A percentile compares a stretch with the other conserved stretches of the same genome.
Evolutionary conservation across 345 rosid genomes (phyloP).

Genomic region (Hypericum perforatum): DNA sequence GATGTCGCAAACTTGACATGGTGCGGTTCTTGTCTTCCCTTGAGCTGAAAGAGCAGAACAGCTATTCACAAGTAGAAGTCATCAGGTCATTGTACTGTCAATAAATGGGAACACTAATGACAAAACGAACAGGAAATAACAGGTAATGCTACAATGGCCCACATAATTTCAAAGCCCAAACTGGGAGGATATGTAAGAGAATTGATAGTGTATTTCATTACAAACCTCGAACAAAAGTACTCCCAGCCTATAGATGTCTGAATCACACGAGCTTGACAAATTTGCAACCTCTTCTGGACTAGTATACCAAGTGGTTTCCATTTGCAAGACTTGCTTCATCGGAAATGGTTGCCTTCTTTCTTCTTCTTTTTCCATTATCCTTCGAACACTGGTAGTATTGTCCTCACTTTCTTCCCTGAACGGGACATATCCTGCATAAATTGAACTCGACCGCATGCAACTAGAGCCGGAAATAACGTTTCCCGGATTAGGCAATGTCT

Average conservation of each 20-base stretch:
- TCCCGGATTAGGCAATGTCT: slow-evolving; percentile 17
- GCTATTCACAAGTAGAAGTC: slow-evolving; percentile 29
- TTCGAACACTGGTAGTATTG: slow-evolving; percentile 27
- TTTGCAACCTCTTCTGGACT: slow-evolving; percentile 77
- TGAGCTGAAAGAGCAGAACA: slow-evolving; percentile 56
- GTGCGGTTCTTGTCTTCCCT: slow-evolving; percentile 71
- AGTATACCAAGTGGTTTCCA: slow-evolving; percentile 81
- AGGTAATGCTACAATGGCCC: background rate
- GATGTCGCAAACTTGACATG: slow-evolving; percentile 89
- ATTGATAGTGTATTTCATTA: slow-evolving; percentile 3
- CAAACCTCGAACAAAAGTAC: slow-evolving; percentile 89
- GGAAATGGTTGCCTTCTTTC: slow-evolving; percentile 61
- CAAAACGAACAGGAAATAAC: too few relatives aligned
- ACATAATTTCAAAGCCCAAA: background rate
- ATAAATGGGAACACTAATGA: slow-evolving; percentile 7
- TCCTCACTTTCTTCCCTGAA: slow-evolving; percentile 31
- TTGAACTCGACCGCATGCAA: slow-evolving; percentile 49
- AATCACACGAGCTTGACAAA: slow-evolving; percentile 55
- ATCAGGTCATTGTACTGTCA: slow-evolving; percentile 16
- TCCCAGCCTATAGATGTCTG: slow-evolving; percentile 81
- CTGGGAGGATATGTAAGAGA: background rate
- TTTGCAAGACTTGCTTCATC: slow-evolving; percentile 70
- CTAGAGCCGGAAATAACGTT: slow-evolving; percentile 49
- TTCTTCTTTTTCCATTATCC: slow-evolving; percentile 36
- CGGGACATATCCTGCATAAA: slow-evolving; percentile 20